Evolutionary conservation across 148 eudicot species (phyloP), one percentile per base, ranked within the genome.

Genomic region (Silene conica): DNA sequence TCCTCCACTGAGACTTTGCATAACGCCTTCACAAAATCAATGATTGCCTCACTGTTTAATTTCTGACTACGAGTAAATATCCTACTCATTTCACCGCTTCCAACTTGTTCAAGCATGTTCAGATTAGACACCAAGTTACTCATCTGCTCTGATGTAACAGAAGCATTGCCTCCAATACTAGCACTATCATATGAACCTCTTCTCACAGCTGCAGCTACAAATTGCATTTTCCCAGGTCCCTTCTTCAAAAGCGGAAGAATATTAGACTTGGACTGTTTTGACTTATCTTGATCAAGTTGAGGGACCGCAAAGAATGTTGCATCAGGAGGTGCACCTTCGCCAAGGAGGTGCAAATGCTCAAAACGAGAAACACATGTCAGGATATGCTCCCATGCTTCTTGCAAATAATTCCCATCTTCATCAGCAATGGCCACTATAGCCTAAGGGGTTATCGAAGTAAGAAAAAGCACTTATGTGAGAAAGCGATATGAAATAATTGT

Each of bases 1-100:
- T 96, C 99, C 74, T 89, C 99, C 96, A 96, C 89, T 63, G 99
- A 96, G 59, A 96, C 97, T 87, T 92, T 92, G 89, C 99, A 96
- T n/a, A 96, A 86, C 72, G 97, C 97, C 85, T 90, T 96, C 50
- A 96, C 99, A 88, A 96, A 96, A 83, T 96, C 99, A 69, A 96
- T 82, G 56, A 96, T 92, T 28, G 95, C 97, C 86, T 92, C 96
- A 72, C 97, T 92, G 69, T 96, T 92, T 75, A 92, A 81, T 74
- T 92, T 96, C 77, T 96, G 99, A 84, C 99, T 96, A 68, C 96
- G 79, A 56, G 85, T 88, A 73, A 89, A 96, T 80, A 92, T 96
- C 67, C 99, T 92, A 80, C 81, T 96, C 89, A 96, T 85, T 81
- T 89, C 99, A 82, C 89, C 79, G 66, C 85, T 77, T 73, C 87